Evolutionary conservation across 805 yeast species (phyloP).

Genomic region (Kazachstania bromeliacearum): DNA sequence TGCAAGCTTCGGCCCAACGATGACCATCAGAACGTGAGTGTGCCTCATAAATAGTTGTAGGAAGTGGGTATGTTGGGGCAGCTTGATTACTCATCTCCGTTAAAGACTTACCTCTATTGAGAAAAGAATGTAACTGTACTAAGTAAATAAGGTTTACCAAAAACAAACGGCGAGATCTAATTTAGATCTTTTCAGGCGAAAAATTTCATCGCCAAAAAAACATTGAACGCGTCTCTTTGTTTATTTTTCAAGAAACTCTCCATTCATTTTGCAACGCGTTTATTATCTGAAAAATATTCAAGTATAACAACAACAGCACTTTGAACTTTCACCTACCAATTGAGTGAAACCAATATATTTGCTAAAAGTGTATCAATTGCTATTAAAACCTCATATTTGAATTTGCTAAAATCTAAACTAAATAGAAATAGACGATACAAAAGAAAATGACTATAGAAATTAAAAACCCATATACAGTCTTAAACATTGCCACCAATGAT

Average conservation of each 20-base stretch:
- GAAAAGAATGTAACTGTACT: neutral
- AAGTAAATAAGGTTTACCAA: neutral
- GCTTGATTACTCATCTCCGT: no score
- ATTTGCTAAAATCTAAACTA: neutral
- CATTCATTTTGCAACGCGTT: no score
- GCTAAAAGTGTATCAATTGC: slow-evolving; percentile 1
- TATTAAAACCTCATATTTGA: neutral
- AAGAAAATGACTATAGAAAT: neutral
- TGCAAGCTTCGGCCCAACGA: slow-evolving; percentile 5
- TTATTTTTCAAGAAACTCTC: neutral
- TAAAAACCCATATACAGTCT: slow-evolving; percentile 5
- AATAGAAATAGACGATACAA: neutral
- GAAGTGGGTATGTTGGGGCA: no score
- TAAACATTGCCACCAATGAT: slow-evolving; percentile 39
- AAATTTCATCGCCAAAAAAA: no score
- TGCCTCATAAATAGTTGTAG: neutral
- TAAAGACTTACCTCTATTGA: neutral
- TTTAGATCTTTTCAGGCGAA: no score
- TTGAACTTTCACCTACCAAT: no score
- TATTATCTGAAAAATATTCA: no score
- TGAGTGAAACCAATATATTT: no score
- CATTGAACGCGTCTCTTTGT: no score
- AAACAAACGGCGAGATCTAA: no score
- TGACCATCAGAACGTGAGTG: neutral
- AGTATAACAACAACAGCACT: no score